A percentile compares a stretch with the other conserved stretches of the same genome.
phyloP scores from a whole-genome alignment of 2,329 filamentous ascomycete species.

The Spiromastix sp. region DNA sequence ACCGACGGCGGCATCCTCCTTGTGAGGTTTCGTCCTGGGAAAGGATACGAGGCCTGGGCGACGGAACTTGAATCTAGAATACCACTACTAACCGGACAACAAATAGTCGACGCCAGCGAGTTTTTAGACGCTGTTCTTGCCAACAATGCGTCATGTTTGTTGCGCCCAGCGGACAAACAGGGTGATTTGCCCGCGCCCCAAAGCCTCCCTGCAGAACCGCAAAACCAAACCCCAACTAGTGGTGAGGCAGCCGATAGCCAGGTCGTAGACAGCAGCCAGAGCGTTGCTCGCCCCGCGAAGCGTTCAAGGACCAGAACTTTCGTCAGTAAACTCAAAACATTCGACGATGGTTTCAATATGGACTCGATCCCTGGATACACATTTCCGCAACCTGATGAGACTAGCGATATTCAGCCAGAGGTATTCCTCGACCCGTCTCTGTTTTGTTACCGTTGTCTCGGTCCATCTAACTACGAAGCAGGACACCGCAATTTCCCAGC shows the following conservation, averaged over 20 bases:
- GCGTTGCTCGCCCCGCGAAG: constrained; percentile 12
- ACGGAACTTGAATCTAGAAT: constrained; percentile 57
- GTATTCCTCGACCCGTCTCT: constrained; percentile 9
- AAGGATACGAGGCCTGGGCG: constrained; percentile 56
- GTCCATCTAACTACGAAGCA: constrained; percentile 1
- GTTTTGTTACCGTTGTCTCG: constrained; percentile 4
- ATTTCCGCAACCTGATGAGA: too few species aligned
- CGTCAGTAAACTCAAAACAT: constrained; percentile 57
- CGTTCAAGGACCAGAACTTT: constrained; percentile 20
- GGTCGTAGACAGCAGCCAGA: constrained; percentile 10
- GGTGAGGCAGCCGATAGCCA: constrained; percentile 1
- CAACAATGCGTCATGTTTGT: constrained; percentile 64
- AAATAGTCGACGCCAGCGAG: constrained; percentile 78
- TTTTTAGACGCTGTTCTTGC: constrained; percentile 81
- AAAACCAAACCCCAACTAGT: not conserved
- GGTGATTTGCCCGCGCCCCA: constrained; percentile 1
- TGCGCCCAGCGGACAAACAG: constrained; percentile 46
- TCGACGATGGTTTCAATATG: constrained; percentile 51
- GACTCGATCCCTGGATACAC: constrained; percentile 28
- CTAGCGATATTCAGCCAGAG: too few species aligned
- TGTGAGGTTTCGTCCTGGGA: constrained; percentile 57
- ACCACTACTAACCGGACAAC: constrained; percentile 63
- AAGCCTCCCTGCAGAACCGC: constrained; percentile 4
- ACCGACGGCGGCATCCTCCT: constrained; percentile 63
- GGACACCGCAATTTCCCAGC: constrained; percentile 11